phyloP scores from a whole-genome alignment of 2,329 filamentous ascomycete species.

The Coleophoma eucalyptorum region DNA sequence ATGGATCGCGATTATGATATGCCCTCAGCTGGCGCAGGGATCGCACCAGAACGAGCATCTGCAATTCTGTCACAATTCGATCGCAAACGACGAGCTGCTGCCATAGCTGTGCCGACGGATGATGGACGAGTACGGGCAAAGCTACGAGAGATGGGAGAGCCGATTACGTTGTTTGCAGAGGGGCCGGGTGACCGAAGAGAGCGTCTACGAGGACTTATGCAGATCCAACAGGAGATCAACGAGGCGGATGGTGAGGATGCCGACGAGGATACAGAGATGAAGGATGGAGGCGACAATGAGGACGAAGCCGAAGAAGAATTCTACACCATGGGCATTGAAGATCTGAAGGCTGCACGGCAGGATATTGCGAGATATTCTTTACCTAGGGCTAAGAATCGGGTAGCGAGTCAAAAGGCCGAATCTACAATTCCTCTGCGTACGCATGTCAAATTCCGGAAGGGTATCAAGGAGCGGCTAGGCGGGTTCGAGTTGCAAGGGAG shows the following conservation, averaged over 20 bases:
- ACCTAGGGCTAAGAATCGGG: conserved; percentile 72
- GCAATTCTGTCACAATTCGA: conserved; percentile 64
- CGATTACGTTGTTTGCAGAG: conserved; percentile 92
- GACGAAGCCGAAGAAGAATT: conserved; percentile 85
- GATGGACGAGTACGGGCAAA: conserved; percentile 79
- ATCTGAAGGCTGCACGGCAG: conserved; percentile 71
- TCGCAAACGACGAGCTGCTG: conserved; percentile 83
- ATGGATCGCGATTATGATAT: conserved; percentile 74
- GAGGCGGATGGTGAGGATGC: conserved; percentile 54
- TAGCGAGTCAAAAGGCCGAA: conserved; percentile 76
- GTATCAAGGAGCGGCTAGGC: conserved; percentile 76
- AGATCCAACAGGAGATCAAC: conserved; percentile 63
- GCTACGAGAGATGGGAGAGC: conserved; percentile 85
- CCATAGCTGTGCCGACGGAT: conserved; percentile 89
- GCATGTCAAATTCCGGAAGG: conserved; percentile 89
- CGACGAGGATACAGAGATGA: conserved; percentile 58
- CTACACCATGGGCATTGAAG: conserved; percentile 78
- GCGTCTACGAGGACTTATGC: conserved; percentile 76
- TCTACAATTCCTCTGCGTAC: conserved; percentile 80
- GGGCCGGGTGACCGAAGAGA: conserved; percentile 82
- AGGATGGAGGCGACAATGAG: conserved; percentile 49
- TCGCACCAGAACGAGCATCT: conserved; percentile 27
- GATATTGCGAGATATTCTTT: conserved; percentile 81
- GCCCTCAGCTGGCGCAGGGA: conserved; percentile 24
- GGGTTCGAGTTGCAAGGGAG: conserved; percentile 90